Evolutionary conservation across 441 rosid genomes (phyloP).

Genomic region (Raphanus hybrid): DNA sequence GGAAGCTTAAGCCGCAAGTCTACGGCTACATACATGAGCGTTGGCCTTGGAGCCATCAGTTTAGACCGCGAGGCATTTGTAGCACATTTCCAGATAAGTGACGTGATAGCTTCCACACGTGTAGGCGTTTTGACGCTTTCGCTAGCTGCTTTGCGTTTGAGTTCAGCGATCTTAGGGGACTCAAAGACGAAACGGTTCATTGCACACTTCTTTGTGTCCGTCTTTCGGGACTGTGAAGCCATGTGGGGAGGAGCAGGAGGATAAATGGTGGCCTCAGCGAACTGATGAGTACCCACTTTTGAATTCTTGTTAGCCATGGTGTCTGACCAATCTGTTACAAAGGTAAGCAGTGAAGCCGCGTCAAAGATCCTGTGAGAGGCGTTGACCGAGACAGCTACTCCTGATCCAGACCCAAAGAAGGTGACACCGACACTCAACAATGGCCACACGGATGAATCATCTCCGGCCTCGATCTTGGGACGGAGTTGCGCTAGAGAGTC

Average conservation of each 20-base stretch:
- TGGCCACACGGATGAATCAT: not conserved
- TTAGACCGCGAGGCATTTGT: not conserved
- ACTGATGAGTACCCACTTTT: too few relatives aligned
- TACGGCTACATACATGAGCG: not conserved
- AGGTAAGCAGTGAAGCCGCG: not conserved
- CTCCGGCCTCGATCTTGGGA: not conserved
- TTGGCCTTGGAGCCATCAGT: not conserved
- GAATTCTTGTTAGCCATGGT: too few relatives aligned
- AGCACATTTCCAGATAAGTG: not conserved
- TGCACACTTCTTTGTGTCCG: too few relatives aligned
- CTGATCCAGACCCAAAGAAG: not conserved
- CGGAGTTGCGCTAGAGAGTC: not conserved
- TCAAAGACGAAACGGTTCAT: too few relatives aligned
- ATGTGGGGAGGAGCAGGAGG: not conserved
- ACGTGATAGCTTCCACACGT: not conserved
- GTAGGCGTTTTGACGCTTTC: not conserved
- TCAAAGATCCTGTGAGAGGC: not conserved
- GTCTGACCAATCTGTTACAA: too few relatives aligned
- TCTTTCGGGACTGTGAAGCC: too few relatives aligned
- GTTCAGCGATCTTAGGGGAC: not conserved
- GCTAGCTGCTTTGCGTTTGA: not conserved
- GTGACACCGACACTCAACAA: not conserved
- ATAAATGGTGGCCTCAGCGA: not conserved
- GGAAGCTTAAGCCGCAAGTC: not conserved
- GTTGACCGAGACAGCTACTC: not conserved